Percentiles rank a stretch among this genome's conserved stretches.
phyloP scores from a whole-genome alignment of 2,329 filamentous ascomycete species.

The Berkeleyomyces rouxiae region DNA sequence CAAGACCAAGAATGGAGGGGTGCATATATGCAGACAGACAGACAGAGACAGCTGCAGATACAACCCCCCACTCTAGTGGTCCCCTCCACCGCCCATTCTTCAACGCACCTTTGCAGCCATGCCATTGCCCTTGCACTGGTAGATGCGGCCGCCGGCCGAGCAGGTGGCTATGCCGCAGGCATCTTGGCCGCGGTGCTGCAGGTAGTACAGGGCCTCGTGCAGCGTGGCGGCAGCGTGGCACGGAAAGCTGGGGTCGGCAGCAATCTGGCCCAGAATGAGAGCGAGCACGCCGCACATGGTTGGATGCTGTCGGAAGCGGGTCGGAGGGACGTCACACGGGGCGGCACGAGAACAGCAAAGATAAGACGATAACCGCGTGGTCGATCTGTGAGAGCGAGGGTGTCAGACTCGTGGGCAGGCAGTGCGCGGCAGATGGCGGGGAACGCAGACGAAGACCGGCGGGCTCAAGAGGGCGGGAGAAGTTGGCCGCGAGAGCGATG shows the following conservation, averaged over 20 bases:
- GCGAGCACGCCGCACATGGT: constrained; percentile 48
- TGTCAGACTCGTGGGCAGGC: not conserved
- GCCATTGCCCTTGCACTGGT: constrained; percentile 80
- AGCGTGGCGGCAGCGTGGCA: constrained; percentile 42
- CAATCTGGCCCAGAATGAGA: constrained; percentile 41
- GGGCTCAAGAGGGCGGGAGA: not conserved
- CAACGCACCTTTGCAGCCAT: constrained; percentile 51
- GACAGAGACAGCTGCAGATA: not conserved
- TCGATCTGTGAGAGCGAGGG: not conserved
- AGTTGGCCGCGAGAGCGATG: not conserved
- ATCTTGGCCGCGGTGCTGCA: constrained; percentile 65
- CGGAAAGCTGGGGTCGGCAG: constrained; percentile 19
- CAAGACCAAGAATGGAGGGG: not conserved
- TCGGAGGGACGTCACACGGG: not conserved
- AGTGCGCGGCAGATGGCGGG: not conserved
- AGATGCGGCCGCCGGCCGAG: constrained; percentile 63
- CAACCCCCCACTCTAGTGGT: not conserved
- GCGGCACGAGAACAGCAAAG: not conserved
- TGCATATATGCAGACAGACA: not conserved
- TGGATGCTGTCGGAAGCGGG: constrained; percentile 9
- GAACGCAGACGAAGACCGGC: not conserved
- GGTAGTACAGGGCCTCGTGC: constrained; percentile 54
- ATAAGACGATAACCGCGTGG: not conserved
- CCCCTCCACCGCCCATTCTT: not conserved
- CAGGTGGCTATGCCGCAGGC: constrained; percentile 63